A percentile compares a stretch with the other conserved stretches of the same genome.
phyloP scores from a whole-genome alignment of 805 yeast species.

The Wickerhamiella azyma region DNA sequence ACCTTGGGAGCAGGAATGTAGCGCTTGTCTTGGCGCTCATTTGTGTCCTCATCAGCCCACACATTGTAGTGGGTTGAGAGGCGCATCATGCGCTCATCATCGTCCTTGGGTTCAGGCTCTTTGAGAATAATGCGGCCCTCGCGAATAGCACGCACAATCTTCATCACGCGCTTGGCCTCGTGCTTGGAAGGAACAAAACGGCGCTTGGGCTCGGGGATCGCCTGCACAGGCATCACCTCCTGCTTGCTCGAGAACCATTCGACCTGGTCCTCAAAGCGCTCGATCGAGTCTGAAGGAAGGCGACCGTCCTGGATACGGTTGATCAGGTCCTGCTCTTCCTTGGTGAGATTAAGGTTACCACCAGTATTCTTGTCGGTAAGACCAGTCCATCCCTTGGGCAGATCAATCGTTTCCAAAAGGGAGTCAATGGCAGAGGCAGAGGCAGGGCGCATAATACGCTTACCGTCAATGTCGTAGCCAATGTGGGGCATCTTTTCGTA shows the following conservation, averaged over 20 bases:
- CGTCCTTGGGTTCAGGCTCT: constrained; percentile 38
- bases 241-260: constrained; percentile 88
- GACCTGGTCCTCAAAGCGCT: constrained; percentile 86
- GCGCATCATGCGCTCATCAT: constrained; percentile 35
- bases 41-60: constrained; percentile 61
- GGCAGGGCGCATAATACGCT: constrained; percentile 97
- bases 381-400: constrained; percentile 99
- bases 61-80: constrained; percentile 42
- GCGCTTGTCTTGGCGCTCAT: constrained; percentile 49
- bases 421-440: constrained; percentile 89
- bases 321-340: constrained; percentile 81
- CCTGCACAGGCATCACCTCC: constrained; percentile 83
- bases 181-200: constrained; percentile 93
- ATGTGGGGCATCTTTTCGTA: constrained; percentile 96
- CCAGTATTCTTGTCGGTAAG: constrained; percentile 84
- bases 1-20: constrained; percentile 87
- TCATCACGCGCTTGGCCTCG: constrained; percentile 93
- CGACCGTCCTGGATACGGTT: constrained; percentile 75
- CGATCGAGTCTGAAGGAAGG: constrained; percentile 60
- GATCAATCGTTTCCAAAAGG: constrained; percentile 74
- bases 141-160: constrained; percentile 88
- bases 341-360: constrained; percentile 59
- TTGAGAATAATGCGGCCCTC: constrained; percentile 89
- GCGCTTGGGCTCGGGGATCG: constrained; percentile 93
- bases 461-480: constrained; percentile 94